Base-by-base conservation (phyloP, 2,329 filamentous ascomycete species). In the Elsinoe australis region DNA sequence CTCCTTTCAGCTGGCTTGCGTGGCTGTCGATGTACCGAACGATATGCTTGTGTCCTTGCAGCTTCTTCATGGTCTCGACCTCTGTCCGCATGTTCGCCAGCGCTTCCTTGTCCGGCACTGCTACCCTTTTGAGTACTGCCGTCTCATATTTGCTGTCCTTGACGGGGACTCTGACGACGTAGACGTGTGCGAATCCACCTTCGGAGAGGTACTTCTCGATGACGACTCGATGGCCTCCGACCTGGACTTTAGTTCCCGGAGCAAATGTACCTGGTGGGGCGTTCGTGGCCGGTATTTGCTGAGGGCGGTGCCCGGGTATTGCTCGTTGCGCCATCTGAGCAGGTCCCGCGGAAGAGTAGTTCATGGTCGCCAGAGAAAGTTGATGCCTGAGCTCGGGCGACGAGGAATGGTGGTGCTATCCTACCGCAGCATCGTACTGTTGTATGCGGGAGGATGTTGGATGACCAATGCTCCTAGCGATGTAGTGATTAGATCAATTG, bases 11-110 rank as follows among this genome's bases (percentile, higher is more conserved):
- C 68, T 96, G 89, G 12, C 88, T 95, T 29, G 92, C 92, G 68
- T 98, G 92, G 56, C 90, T 96, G 71, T 98, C 92, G 65, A 96
- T 89, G 69, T 98, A 98, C 51, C 85, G 95, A 59, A 98, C 92
- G 62, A 98, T 96, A 59, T 92, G 84, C 54, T 82, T 81, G 75
- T 96, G 92, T 50, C 92, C 92, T 73, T 95, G 95, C 59, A 98
- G 76, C 68, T 92, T 89, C 80, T 98, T 98, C 92, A 98, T 98
- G 10, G 92, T 98, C 71, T 98, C 92, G 58, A 98, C 92, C 74
- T 98, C 92, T 56, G 83, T 96, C 66, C 92, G 82, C 92, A 98
- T 96, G 67, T 86, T 89, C 54, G 87, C 85, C 69, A 98, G 74
- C 51, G 90, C 80, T 55, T 94, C 86, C 74, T 94, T 95, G 69